Evolutionary conservation across 257 asterid genomes (phyloP), one percentile per base, ranked within the genome.

Genomic region (Plectranthus barbatus): DNA sequence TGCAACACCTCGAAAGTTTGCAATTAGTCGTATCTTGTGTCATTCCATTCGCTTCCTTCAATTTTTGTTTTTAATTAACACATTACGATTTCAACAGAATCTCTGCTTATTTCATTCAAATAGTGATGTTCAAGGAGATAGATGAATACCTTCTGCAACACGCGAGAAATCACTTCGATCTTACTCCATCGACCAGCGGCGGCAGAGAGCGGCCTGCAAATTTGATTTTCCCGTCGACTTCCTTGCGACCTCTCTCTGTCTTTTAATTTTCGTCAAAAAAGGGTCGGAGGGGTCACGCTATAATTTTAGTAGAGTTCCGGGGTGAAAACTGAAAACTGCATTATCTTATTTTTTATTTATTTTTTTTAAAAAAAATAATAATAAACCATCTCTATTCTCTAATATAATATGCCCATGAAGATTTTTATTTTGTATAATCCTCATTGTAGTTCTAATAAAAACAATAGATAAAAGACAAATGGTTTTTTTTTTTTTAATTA

Each of bases 181-280:
- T 39, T 29, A n/a, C 66, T 37, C 37, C 51, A 47, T 59, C 68
- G 73, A 23, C 55, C 29, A 40, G 53, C 62, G 61, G 68, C n/a
- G 52, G 65, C 31, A 56, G 46, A 48, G 67, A 59, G 53, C 24
- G 31, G 31, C 31, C 3, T 26, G 5, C 31, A 26, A 26, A 5
- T 26, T 26, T 26, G 31, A 2, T 26, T 26, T 26, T 26, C 46
- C 15, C 62, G 56, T 56, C 71, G 56, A 65, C 40, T 55, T 55
- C 18, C 19, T 33, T 41, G 31, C 12, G 40, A 10, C 29, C 7
- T 14, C 52, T 23, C 50, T 12, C n/a, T n/a, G 2, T 36, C 3
- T 36, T 36, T 9, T 36, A 36, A 7, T 36, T 7, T 36, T 36
- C 6, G 6, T 6, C 1, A 3, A 31, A 31, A 31, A 31, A 36